Percentiles rank a stretch among this genome's conserved stretches.
These are phyloP conservation scores for Liriodendron chinense DNA, from an alignment of 164 flowering plant species.

Conservation along the genomic window DNA sequence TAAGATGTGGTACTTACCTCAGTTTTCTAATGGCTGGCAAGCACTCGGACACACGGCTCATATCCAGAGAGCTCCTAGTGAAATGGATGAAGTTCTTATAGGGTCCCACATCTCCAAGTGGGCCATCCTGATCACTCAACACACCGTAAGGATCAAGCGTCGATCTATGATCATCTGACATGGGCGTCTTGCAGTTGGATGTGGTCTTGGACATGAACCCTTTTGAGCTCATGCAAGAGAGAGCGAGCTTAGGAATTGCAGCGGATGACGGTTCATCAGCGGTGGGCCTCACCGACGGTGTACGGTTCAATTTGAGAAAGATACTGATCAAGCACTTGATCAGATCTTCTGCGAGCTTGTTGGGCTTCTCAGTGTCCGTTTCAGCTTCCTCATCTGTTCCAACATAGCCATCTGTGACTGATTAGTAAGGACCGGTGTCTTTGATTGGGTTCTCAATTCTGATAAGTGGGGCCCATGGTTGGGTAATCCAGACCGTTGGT, in stretches of 20 bases:
- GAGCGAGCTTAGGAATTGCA: slow-evolving; percentile 39
- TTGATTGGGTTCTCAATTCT: not conserved
- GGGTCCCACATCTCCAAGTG: slow-evolving; percentile 3
- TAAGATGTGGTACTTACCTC: slow-evolving; percentile 35
- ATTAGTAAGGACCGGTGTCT: not conserved
- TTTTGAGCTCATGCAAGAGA: slow-evolving; percentile 66
- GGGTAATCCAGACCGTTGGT: not conserved
- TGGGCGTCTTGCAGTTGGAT: slow-evolving; percentile 44
- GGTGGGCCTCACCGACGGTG: slow-evolving; percentile 1
- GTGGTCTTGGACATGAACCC: slow-evolving; percentile 42
- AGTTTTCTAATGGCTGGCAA: slow-evolving; percentile 38
- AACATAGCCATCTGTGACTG: not conserved
- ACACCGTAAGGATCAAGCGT: slow-evolving; percentile 55
- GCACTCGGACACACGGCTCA: slow-evolving; percentile 38
- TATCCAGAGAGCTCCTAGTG: slow-evolving; percentile 30
- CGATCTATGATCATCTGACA: slow-evolving; percentile 26
- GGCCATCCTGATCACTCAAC: slow-evolving; percentile 16
- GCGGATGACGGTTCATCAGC: slow-evolving; percentile 32
- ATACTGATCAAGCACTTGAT: slow-evolving; percentile 67
- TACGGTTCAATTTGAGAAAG: slow-evolving; percentile 55
- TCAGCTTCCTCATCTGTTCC: slow-evolving; percentile 30
- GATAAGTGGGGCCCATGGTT: not conserved
- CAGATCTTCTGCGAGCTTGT: slow-evolving; percentile 67
- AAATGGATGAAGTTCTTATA: slow-evolving; percentile 14
- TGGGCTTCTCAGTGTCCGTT: slow-evolving; percentile 38